phyloP scores from a whole-genome alignment of 768 basidiomycete species.

The Galerina marginata region DNA sequence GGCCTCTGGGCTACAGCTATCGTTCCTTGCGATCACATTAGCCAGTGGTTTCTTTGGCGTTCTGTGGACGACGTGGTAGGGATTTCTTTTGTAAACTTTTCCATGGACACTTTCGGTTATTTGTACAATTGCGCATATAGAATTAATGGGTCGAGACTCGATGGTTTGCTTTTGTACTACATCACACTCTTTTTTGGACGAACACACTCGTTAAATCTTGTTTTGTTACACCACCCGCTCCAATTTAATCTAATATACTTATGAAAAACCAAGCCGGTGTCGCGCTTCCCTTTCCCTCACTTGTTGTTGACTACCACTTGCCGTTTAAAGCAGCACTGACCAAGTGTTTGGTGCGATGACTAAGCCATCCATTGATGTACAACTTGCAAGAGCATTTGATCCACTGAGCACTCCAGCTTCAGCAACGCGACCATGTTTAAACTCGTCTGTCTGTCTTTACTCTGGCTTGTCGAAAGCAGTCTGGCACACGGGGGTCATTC shows the following conservation, averaged over 20 bases:
- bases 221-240: not conserved
- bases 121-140: slow-evolving; percentile 9
- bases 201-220: slow-evolving; percentile 7
- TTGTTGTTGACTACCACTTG: no score
- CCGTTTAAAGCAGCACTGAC: not conserved
- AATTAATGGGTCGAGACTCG: not conserved
- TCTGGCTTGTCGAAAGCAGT: slow-evolving; percentile 37
- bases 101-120: not conserved
- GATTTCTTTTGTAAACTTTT: slow-evolving; percentile 1
- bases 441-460: slow-evolving; percentile 46
- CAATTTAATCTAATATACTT: no score
- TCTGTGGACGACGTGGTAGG: slow-evolving; percentile 22
- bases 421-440: slow-evolving; percentile 49
- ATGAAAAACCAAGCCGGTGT: no score
- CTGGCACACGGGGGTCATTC: slow-evolving; percentile 68
- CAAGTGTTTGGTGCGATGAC: slow-evolving; percentile 13
- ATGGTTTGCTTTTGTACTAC: slow-evolving; percentile 2
- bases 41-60: slow-evolving; percentile 17
- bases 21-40: slow-evolving; percentile 16
- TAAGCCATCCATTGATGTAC: slow-evolving; percentile 9
- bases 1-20: not conserved
- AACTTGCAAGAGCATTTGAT: no score
- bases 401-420: not conserved
- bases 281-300: no score
- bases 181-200: slow-evolving; percentile 7